Evolutionary conservation across 345 rosid species (phyloP).

Genomic region (Hibiscus syriacus): DNA sequence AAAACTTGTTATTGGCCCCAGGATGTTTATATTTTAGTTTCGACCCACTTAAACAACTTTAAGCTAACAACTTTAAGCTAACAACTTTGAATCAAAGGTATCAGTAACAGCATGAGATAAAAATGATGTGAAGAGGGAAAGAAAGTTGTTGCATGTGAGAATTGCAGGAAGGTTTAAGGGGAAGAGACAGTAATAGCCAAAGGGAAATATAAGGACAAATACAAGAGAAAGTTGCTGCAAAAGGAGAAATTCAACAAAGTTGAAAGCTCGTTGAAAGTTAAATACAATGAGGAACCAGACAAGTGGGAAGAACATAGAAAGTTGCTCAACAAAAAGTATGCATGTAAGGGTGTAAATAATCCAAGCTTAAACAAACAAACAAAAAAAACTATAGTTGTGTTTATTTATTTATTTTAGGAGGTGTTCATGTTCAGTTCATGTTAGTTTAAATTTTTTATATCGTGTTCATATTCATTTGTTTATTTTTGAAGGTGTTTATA

Average conservation of each 20-base stretch:
- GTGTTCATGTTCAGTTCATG: too few species aligned
- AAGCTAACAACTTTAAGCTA: neutral
- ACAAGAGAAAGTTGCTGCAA: neutral
- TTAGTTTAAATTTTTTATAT: too few species aligned
- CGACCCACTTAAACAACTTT: neutral
- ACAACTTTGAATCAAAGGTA: neutral
- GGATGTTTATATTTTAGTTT: neutral
- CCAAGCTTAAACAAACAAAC: too few species aligned
- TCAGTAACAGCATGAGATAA: neutral
- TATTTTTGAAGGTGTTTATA: too few species aligned
- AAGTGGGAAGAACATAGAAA: conserved; percentile 2
- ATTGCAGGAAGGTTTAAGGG: neutral
- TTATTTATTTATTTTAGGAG: too few species aligned
- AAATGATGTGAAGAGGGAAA: neutral
- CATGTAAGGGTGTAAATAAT: neutral
- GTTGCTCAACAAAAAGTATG: neutral
- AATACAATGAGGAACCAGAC: neutral
- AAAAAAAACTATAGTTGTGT: neutral
- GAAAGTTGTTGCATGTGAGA: neutral
- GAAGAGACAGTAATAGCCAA: neutral
- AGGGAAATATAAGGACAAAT: neutral
- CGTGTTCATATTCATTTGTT: too few species aligned
- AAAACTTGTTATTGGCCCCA: neutral
- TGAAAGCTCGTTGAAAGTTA: neutral
- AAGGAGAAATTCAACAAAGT: neutral